phyloP scores from a whole-genome alignment of 2,329 filamentous ascomycete genomes.

The Pseudogymnoascus sp. region DNA sequence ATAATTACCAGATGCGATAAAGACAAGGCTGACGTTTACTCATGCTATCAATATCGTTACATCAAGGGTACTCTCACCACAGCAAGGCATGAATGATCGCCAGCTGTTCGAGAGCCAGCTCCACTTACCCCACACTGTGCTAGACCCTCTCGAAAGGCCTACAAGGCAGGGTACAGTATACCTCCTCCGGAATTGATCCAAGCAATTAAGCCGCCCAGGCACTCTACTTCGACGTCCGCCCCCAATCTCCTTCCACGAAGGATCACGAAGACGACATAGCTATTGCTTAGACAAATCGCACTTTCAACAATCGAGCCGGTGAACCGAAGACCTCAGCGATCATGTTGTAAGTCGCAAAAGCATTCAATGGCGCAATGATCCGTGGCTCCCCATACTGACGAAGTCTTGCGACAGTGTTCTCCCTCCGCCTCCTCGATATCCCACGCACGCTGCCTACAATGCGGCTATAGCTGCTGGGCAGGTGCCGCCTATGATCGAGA shows the following conservation, averaged over 20 bases:
- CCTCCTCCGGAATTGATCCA: slow-evolving; percentile 7
- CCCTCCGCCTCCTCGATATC: slow-evolving; percentile 78
- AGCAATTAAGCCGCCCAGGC: slow-evolving; percentile 6
- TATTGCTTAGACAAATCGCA: neutral
- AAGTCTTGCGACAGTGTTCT: slow-evolving; percentile 53
- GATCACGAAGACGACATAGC: neutral
- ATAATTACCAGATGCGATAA: neutral
- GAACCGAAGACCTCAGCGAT: neutral
- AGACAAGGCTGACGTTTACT: neutral
- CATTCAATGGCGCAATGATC: slow-evolving; percentile 1
- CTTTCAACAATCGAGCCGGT: neutral
- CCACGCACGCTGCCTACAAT: slow-evolving; percentile 64
- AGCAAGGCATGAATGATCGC: slow-evolving; percentile 1
- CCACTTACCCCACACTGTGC: slow-evolving; percentile 8
- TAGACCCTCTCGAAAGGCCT: slow-evolving; percentile 1
- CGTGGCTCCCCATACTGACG: neutral
- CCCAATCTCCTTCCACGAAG: neutral
- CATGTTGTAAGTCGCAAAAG: slow-evolving; percentile 6
- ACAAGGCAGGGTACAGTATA: slow-evolving; percentile 1
- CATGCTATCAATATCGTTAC: neutral
- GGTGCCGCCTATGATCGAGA: slow-evolving; percentile 75
- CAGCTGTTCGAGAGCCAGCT: neutral
- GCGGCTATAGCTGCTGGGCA: slow-evolving; percentile 62
- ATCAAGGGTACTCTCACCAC: neutral
- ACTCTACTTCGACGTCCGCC: neutral